Evolutionary conservation across 2,329 filamentous ascomycete species (phyloP).

Genomic region (Chaetomium strumarium): DNA sequence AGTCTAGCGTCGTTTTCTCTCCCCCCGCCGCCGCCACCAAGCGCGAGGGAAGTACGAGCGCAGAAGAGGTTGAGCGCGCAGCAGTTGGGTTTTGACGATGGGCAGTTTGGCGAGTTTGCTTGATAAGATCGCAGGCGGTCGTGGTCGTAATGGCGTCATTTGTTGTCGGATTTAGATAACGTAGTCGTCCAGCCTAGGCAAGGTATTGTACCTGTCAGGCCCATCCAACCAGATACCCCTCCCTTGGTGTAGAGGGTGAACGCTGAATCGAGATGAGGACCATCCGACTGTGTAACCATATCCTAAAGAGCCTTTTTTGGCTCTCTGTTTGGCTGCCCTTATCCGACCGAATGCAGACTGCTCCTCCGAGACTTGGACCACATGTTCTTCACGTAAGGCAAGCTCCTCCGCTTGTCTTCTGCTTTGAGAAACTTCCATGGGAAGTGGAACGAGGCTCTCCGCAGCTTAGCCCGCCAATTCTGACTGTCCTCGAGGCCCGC

Average conservation of each 20-base stretch:
- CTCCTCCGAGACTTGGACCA: constrained; percentile 24
- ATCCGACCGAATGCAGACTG: constrained; percentile 9
- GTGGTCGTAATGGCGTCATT: neutral
- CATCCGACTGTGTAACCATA: neutral
- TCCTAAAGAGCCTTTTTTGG: neutral
- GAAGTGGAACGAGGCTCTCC: constrained; percentile 13
- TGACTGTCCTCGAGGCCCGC: neutral
- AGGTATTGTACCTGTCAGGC: no score
- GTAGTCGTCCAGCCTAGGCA: neutral
- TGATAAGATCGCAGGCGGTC: constrained; percentile 25
- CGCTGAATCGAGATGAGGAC: neutral
- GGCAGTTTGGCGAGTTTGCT: constrained; percentile 80
- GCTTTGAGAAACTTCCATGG: constrained; percentile 5
- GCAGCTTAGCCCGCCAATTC: constrained; percentile 6
- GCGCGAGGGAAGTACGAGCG: constrained; percentile 54
- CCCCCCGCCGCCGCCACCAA: constrained; percentile 67
- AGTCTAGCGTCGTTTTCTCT: constrained; percentile 60
- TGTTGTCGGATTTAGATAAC: neutral
- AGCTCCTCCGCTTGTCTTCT: constrained; percentile 29
- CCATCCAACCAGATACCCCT: no score
- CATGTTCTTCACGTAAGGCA: constrained; percentile 28
- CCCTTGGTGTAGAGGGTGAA: no score
- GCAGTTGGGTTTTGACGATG: constrained; percentile 78
- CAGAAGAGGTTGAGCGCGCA: constrained; percentile 51
- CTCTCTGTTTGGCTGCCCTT: neutral